phyloP scores from a whole-genome alignment of 2,329 filamentous ascomycete genomes.

The Penicillium hordei region DNA sequence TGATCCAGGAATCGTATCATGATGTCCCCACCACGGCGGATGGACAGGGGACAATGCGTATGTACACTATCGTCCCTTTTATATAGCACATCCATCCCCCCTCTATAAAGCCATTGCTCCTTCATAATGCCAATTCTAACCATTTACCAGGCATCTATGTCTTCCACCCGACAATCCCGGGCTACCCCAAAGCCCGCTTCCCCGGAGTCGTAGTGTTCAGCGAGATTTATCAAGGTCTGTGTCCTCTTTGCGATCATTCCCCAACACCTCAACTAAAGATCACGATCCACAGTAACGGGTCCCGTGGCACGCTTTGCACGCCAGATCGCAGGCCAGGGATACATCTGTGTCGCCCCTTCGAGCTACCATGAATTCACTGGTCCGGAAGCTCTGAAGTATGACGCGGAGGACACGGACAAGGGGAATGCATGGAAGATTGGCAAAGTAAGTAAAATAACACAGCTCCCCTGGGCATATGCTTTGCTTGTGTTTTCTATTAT shows the following conservation, averaged over 20 bases:
- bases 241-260: neutral
- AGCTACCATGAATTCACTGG: constrained; percentile 93
- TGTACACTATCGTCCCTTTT: constrained; percentile 8
- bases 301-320: constrained; percentile 86
- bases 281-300: constrained; percentile 67
- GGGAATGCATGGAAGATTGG: constrained; percentile 84
- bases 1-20: constrained; percentile 37
- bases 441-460: constrained; percentile 56
- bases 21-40: constrained; percentile 43
- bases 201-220: constrained; percentile 86
- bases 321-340: constrained; percentile 88
- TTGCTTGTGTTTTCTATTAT: neutral
- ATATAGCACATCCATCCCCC: neutral
- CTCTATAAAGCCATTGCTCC: neutral
- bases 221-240: constrained; percentile 88
- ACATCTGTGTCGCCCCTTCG: constrained; percentile 86
- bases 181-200: constrained; percentile 86
- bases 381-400: constrained; percentile 79
- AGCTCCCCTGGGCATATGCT: neutral
- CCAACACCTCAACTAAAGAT: neutral
- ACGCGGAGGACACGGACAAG: constrained; percentile 80
- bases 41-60: constrained; percentile 42
- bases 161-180: constrained; percentile 80
- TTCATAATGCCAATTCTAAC: constrained; percentile 1
- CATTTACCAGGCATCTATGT: constrained; percentile 71